Percentiles rank a stretch among this genome's conserved stretches.
phyloP scores from a whole-genome alignment of 345 rosid genomes.

The Barbarea vulgaris region DNA sequence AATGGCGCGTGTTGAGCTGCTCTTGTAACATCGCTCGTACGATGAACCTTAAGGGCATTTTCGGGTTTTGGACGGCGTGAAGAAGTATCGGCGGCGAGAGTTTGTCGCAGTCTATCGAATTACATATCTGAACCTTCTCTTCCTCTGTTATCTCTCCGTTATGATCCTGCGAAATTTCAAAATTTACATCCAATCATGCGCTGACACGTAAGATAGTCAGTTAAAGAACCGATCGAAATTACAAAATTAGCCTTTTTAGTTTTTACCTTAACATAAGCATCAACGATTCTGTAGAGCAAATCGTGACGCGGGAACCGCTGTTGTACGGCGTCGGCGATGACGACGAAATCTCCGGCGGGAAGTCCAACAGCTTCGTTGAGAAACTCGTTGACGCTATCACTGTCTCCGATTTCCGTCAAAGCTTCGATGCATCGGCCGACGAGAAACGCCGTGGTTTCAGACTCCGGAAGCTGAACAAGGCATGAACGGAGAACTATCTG shows the following conservation, averaged over 20 bases:
- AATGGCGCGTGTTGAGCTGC: slow-evolving; percentile 73
- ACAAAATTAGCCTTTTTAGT: slow-evolving; percentile 16
- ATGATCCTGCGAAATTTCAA: slow-evolving; percentile 46
- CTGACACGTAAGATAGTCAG: neutral
- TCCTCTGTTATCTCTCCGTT: slow-evolving; percentile 62
- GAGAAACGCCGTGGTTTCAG: slow-evolving; percentile 62
- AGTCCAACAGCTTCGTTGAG: slow-evolving; percentile 56
- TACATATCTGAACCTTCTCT: slow-evolving; percentile 62
- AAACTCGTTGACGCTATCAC: slow-evolving; percentile 40
- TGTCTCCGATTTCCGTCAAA: slow-evolving; percentile 44
- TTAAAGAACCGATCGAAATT: neutral
- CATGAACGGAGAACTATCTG: slow-evolving; percentile 62
- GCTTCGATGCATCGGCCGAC: slow-evolving; percentile 65
- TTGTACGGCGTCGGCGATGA: slow-evolving; percentile 58
- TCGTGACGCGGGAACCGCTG: slow-evolving; percentile 62
- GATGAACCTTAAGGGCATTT: slow-evolving; percentile 74
- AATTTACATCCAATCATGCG: neutral
- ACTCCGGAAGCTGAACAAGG: slow-evolving; percentile 66
- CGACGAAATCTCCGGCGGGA: slow-evolving; percentile 50
- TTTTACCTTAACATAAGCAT: slow-evolving; percentile 72
- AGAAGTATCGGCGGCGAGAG: slow-evolving; percentile 67
- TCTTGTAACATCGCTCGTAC: slow-evolving; percentile 84
- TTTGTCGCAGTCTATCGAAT: slow-evolving; percentile 68
- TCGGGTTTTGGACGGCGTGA: slow-evolving; percentile 81
- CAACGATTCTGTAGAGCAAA: slow-evolving; percentile 63